Evolutionary conservation across 73 alveolate genomes (phyloP).

Genomic region (Paramecium sexaurelia): DNA sequence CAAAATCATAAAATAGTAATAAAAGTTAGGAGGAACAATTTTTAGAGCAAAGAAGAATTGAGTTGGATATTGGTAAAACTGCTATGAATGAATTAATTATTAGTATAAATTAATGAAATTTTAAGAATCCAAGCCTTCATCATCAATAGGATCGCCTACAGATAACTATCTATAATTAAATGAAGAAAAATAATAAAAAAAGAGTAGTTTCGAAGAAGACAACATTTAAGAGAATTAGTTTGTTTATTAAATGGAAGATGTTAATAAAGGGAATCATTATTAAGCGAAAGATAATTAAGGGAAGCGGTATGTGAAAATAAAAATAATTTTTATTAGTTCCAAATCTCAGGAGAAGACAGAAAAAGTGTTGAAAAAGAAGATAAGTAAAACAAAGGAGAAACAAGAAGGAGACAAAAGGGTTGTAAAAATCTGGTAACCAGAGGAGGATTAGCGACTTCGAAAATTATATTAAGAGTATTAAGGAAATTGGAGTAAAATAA

Average conservation of each 20-base stretch:
- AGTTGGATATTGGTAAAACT: conserved; percentile 31
- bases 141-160: conserved; percentile 51
- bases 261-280: neutral
- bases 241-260: neutral
- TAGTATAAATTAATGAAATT: neutral
- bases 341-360: conserved; percentile 15
- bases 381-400: conserved; percentile 14
- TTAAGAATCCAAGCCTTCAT: conserved; percentile 5
- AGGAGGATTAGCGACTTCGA: conserved; percentile 58
- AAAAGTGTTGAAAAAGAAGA: conserved; percentile 9
- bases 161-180: conserved; percentile 51
- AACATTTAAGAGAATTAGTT: conserved; percentile 1
- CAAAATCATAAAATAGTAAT: conserved; percentile 27
- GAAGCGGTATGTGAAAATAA: neutral
- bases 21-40: conserved; percentile 24
- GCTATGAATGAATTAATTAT: neutral
- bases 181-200: conserved; percentile 1
- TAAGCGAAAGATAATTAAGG: neutral
- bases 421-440: conserved; percentile 62
- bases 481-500: conserved; percentile 63
- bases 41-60: conserved; percentile 42
- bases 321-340: neutral
- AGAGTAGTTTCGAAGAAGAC: conserved; percentile 52
- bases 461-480: neutral
- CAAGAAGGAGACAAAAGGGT: conserved; percentile 46